A percentile compares a stretch with the other conserved stretches of the same genome.
Evolutionary conservation across 768 basidiomycete genomes (phyloP).

Genomic region (Leccinum boreale): DNA sequence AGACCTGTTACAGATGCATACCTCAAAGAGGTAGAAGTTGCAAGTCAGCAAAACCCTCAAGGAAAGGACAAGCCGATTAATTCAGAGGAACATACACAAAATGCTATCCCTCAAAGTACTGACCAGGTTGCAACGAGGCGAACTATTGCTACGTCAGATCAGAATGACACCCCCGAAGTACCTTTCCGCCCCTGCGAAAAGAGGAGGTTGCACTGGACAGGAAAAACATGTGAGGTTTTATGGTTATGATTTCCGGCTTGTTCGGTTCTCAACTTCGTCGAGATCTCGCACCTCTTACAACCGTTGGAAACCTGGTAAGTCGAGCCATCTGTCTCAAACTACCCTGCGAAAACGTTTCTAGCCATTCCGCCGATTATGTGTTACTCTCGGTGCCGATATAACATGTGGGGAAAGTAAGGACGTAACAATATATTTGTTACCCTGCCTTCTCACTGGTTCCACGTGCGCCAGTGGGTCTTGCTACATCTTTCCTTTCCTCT

Average conservation of each 20-base stretch:
- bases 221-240: slow-evolving; percentile 69
- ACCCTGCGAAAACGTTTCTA: slow-evolving; percentile 26
- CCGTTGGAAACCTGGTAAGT: slow-evolving; percentile 86
- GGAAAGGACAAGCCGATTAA: not conserved
- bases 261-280: slow-evolving; percentile 28
- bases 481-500: slow-evolving; percentile 81
- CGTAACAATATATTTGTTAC: not conserved
- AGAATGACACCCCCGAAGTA: slow-evolving; percentile 64
- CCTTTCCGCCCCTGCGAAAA: slow-evolving; percentile 76
- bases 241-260: not conserved
- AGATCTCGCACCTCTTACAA: slow-evolving; percentile 84
- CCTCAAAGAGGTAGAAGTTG: slow-evolving; percentile 46
- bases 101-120: not conserved
- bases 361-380: slow-evolving; percentile 92
- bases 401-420: slow-evolving; percentile 87
- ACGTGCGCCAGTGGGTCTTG: slow-evolving; percentile 78
- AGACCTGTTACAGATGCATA: slow-evolving; percentile 63
- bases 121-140: slow-evolving; percentile 29
- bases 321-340: not conserved
- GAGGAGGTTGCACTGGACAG: slow-evolving; percentile 79
- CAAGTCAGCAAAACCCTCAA: slow-evolving; percentile 16
- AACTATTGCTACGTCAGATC: slow-evolving; percentile 35
- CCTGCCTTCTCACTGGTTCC: not conserved
- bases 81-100: slow-evolving; percentile 16
- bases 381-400: slow-evolving; percentile 85